Conservation (phyloP, 2,329 filamentous ascomycete species). For the Fusarium poae region DNA sequence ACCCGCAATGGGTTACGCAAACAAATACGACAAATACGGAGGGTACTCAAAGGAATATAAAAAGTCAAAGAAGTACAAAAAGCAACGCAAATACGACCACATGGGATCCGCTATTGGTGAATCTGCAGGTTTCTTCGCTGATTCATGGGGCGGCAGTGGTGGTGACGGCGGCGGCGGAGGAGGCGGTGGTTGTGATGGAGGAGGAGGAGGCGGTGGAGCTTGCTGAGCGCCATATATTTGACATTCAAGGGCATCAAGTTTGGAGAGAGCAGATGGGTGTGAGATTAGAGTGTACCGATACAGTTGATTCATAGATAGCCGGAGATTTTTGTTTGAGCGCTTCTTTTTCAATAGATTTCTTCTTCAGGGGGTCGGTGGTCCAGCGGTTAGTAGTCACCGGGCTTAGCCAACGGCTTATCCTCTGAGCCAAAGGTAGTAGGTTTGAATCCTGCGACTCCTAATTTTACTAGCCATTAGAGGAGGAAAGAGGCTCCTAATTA, state of each 20-base stretch:
- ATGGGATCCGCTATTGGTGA: neutral
- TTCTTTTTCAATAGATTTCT: neutral
- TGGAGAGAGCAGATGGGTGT: neutral
- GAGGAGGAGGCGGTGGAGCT: neutral
- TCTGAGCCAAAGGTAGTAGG: too few species aligned
- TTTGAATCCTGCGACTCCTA: too few species aligned
- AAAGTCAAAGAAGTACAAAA: neutral
- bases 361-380: too few species aligned
- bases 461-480: too few species aligned
- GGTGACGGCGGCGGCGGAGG: neutral
- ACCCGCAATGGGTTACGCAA: neutral
- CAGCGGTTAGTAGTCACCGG: too few species aligned
- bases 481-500: too few species aligned
- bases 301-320: neutral
- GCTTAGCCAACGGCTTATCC: too few species aligned
- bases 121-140: neutral
- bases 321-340: neutral
- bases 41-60: conserved; percentile 2
- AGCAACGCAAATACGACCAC: neutral
- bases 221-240: neutral
- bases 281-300: neutral
- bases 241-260: neutral
- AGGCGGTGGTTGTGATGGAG: neutral
- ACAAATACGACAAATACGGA: neutral
- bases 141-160: neutral